Percentiles rank a stretch among this genome's conserved stretches.
phyloP scores from a whole-genome alignment of 805 yeast genomes.

The Tetrapisispora fleetii region DNA sequence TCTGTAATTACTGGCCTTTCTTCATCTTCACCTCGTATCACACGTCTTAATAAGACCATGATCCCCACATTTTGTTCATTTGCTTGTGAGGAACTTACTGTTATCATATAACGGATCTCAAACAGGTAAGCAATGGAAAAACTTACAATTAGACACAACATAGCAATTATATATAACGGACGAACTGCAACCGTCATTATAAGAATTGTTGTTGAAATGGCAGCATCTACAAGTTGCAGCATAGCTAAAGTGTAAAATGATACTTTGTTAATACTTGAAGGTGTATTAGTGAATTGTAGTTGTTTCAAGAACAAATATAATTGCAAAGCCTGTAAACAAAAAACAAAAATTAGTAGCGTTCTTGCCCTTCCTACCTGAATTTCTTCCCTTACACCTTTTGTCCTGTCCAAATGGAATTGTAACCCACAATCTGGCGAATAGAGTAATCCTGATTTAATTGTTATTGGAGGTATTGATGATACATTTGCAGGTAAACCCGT shows the following conservation, averaged over 20 bases:
- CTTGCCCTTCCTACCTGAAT: constrained; percentile 30
- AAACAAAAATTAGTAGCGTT: constrained; percentile 35
- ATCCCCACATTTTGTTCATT: constrained; percentile 62
- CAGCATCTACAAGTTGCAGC: constrained; percentile 60
- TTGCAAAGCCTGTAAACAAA: constrained; percentile 41
- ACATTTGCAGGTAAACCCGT: constrained; percentile 64
- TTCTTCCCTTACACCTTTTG: constrained; percentile 51
- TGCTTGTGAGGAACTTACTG: constrained; percentile 57
- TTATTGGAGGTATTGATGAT: constrained; percentile 42
- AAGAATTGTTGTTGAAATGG: constrained; percentile 52
- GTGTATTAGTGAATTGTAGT: constrained; percentile 63
- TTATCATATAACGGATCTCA: constrained; percentile 63
- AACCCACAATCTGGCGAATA: constrained; percentile 90
- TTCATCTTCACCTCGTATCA: constrained; percentile 13
- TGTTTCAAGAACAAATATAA: constrained; percentile 53
- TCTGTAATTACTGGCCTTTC: constrained; percentile 25
- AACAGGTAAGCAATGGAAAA: constrained; percentile 63
- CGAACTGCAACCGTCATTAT: constrained; percentile 46
- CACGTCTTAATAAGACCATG: constrained; percentile 56
- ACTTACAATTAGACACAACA: constrained; percentile 59
- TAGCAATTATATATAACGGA: constrained; percentile 54
- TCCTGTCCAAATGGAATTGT: constrained; percentile 31
- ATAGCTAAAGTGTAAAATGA: constrained; percentile 60
- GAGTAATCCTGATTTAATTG: constrained; percentile 45
- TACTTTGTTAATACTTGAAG: constrained; percentile 66